phyloP scores from a whole-genome alignment of 805 yeast genomes.

The Saturnispora galanensis region DNA sequence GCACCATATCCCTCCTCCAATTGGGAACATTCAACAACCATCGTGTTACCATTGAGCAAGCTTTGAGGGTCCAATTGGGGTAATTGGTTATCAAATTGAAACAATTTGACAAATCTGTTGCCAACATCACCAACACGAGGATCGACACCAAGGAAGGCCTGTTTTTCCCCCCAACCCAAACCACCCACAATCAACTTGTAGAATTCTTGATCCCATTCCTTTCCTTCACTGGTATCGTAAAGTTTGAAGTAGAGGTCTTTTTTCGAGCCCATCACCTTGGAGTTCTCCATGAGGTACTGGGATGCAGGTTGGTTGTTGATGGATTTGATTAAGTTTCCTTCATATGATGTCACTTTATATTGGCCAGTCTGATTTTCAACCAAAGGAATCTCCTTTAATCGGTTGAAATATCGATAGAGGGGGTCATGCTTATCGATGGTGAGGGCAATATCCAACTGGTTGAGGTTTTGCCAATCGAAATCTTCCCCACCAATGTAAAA shows the following conservation, averaged over 20 bases:
- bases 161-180: constrained; percentile 66
- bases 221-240: constrained; percentile 4
- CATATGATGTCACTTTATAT: constrained; percentile 37
- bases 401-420: constrained; percentile 4
- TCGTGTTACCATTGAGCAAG: not conserved
- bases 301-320: constrained; percentile 52
- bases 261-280: constrained; percentile 22
- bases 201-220: constrained; percentile 20
- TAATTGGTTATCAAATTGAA: constrained; percentile 8
- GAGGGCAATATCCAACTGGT: constrained; percentile 2
- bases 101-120: constrained; percentile 15
- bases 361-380: constrained; percentile 11
- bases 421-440: not conserved
- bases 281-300: constrained; percentile 38
- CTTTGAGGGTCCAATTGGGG: not conserved
- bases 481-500: constrained; percentile 14
- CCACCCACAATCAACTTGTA: constrained; percentile 64
- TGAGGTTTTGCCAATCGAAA: constrained; percentile 9
- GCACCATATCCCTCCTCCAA: constrained; percentile 11
- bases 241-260: constrained; percentile 19
- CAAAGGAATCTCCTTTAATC: constrained; percentile 12
- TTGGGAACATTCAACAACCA: constrained; percentile 20
- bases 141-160: constrained; percentile 55
- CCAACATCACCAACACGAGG: constrained; percentile 37
- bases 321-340: constrained; percentile 50